A percentile compares a stretch with the other conserved stretches of the same genome.
These are phyloP conservation scores for Termitomyces sp. DNA, from an alignment of 768 basidiomycete species.

Conservation along the genomic window DNA sequence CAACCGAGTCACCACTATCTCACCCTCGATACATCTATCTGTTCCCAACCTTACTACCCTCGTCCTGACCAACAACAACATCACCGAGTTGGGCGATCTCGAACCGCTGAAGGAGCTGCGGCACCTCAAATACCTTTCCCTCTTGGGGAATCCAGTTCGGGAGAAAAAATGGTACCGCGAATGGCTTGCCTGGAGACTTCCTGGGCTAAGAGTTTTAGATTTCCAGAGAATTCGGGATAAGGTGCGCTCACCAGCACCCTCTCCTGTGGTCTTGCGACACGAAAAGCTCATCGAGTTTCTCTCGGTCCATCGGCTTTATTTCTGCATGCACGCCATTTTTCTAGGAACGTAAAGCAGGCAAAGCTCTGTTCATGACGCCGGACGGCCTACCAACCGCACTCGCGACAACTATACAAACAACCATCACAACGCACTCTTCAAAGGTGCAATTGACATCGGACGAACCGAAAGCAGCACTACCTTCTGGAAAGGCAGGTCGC, in stretches of 20 bases:
- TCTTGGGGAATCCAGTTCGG: constrained; percentile 80
- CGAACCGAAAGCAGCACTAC: constrained; percentile 64
- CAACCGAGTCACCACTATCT: constrained; percentile 84
- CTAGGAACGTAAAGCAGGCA: constrained; percentile 78
- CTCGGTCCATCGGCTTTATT: not conserved
- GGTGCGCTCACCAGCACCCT: constrained; percentile 58
- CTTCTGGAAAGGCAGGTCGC: constrained; percentile 70
- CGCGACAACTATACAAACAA: constrained; percentile 72
- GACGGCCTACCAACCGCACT: constrained; percentile 77
- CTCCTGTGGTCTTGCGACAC: constrained; percentile 22
- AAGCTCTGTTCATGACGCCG: constrained; percentile 75
- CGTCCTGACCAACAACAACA: constrained; percentile 79
- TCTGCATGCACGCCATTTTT: constrained; percentile 16
- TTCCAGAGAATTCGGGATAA: constrained; percentile 94
- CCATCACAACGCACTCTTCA: constrained; percentile 63
- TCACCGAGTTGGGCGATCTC: constrained; percentile 79
- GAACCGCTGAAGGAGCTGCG: constrained; percentile 77
- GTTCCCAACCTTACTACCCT: constrained; percentile 82
- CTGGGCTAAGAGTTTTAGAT: constrained; percentile 87
- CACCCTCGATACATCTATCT: constrained; percentile 77
- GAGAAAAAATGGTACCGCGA: constrained; percentile 97
- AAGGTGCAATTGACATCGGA: constrained; percentile 66
- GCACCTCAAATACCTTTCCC: constrained; percentile 69
- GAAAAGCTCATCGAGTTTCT: constrained; percentile 18
- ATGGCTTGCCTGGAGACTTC: constrained; percentile 90